A percentile compares a stretch with the other conserved stretches of the same genome.
phyloP scores from a whole-genome alignment of 257 asterid genomes.

The Cinchona pubescens region DNA sequence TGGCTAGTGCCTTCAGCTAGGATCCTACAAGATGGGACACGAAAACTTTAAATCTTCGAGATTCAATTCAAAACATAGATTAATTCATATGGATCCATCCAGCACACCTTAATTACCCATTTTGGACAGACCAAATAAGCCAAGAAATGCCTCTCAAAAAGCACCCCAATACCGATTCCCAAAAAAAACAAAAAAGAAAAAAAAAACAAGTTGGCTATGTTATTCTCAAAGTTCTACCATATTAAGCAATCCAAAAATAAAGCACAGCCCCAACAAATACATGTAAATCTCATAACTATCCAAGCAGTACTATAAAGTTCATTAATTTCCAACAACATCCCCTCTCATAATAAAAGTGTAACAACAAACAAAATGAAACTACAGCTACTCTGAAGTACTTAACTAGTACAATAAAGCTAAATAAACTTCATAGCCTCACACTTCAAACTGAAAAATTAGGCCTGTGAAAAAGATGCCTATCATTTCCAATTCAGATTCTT shows the following conservation, averaged over 20 bases:
- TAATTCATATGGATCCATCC: neutral
- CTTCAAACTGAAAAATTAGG: neutral
- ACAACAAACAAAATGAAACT: neutral
- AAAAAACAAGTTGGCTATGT: too few species aligned
- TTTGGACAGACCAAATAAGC: neutral
- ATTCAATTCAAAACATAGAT: neutral
- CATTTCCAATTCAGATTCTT: neutral
- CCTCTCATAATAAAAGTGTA: neutral
- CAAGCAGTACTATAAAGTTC: neutral
- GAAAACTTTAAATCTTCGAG: constrained; percentile 2
- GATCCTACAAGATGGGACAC: constrained; percentile 42
- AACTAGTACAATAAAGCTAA: too few species aligned
- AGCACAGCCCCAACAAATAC: neutral
- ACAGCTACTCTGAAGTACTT: neutral
- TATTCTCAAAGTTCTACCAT: neutral
- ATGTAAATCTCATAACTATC: neutral
- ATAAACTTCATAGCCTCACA: neutral
- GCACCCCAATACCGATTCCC: neutral
- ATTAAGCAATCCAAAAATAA: neutral
- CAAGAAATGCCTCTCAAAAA: neutral
- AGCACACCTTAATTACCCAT: neutral
- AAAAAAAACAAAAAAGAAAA: too few species aligned
- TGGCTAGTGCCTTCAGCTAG: constrained; percentile 37
- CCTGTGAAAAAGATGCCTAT: neutral
- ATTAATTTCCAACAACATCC: neutral